Percentiles rank a stretch among this genome's conserved stretches.
Conservation (phyloP, 176 grass and related monocot genomes). For the Carex myosuroides region DNA sequence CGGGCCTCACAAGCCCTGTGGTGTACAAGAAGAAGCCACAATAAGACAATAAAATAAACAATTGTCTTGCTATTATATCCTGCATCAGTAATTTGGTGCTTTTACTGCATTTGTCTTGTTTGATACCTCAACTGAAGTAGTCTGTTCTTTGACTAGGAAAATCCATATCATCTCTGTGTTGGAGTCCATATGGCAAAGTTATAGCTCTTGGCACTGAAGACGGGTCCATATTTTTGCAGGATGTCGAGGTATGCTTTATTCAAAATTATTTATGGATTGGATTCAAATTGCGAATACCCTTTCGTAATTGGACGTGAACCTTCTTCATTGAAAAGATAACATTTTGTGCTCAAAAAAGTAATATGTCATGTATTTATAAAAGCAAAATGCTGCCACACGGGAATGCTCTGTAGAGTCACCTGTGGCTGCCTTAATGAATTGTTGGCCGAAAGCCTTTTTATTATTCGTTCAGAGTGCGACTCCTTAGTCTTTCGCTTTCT, state of each 20-base stretch:
- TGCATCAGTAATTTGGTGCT: constrained; percentile 4
- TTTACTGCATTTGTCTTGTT: neutral
- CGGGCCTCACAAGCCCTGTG: neutral
- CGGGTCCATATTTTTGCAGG: constrained; percentile 78
- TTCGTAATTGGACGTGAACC: constrained; percentile 3
- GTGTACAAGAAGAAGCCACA: neutral
- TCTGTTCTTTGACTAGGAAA: constrained; percentile 46
- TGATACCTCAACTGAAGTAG: constrained; percentile 24
- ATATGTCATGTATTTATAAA: neutral
- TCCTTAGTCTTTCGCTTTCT: neutral
- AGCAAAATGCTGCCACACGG: neutral
- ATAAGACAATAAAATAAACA: neutral
- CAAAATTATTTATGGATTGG: neutral
- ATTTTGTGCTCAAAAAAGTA: neutral
- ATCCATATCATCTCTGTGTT: constrained; percentile 82
- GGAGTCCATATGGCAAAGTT: constrained; percentile 93
- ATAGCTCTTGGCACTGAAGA: constrained; percentile 84
- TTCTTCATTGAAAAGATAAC: neutral
- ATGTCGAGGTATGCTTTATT: constrained; percentile 68
- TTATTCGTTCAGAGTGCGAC: neutral
- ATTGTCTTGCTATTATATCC: neutral
- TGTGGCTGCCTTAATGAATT: neutral
- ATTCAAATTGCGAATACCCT: neutral
- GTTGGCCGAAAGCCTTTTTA: neutral
- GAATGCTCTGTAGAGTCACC: neutral